Conservation (phyloP, 2,329 filamentous ascomycete genomes). For the Sclerotinia spermophila region DNA sequence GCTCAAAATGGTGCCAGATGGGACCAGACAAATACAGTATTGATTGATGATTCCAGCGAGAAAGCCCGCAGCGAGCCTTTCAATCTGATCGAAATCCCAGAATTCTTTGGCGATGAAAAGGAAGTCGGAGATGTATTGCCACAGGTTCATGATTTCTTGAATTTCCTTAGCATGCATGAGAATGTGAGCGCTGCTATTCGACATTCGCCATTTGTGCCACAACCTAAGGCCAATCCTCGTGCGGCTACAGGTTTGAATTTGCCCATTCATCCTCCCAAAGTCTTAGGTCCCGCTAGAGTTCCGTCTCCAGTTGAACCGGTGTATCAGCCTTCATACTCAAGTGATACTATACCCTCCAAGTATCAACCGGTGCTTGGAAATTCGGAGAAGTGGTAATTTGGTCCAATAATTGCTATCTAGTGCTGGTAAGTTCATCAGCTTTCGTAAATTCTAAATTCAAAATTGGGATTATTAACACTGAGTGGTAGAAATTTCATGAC, state of each 20-base stretch:
- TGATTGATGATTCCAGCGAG: constrained; percentile 79
- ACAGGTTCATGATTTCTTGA: constrained; percentile 60
- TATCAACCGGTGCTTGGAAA: constrained; percentile 4
- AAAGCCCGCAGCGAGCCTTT: constrained; percentile 81
- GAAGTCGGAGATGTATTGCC: constrained; percentile 48
- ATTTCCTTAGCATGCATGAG: constrained; percentile 48
- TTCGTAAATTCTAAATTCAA: not conserved
- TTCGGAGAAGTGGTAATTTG: constrained; percentile 12
- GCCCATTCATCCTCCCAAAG: constrained; percentile 8
- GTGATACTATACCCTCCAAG: constrained; percentile 7
- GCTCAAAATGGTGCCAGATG: constrained; percentile 48
- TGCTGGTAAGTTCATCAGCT: not conserved
- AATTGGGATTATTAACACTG: not conserved
- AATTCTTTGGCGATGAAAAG: constrained; percentile 55
- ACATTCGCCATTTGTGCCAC: constrained; percentile 45
- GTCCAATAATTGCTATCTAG: not conserved
- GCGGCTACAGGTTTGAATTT: constrained; percentile 6
- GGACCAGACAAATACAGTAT: constrained; percentile 80
- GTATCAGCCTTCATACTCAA: not conserved
- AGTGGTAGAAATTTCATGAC: not conserved
- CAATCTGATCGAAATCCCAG: constrained; percentile 77
- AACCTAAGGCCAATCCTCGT: constrained; percentile 13
- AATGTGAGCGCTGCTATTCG: constrained; percentile 63
- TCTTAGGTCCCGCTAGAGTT: constrained; percentile 2
- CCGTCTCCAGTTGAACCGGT: not conserved